These are phyloP conservation scores for Haematococcus sp. DNA, from an alignment of 139 green algal genomes.

Conservation along the genomic window DNA sequence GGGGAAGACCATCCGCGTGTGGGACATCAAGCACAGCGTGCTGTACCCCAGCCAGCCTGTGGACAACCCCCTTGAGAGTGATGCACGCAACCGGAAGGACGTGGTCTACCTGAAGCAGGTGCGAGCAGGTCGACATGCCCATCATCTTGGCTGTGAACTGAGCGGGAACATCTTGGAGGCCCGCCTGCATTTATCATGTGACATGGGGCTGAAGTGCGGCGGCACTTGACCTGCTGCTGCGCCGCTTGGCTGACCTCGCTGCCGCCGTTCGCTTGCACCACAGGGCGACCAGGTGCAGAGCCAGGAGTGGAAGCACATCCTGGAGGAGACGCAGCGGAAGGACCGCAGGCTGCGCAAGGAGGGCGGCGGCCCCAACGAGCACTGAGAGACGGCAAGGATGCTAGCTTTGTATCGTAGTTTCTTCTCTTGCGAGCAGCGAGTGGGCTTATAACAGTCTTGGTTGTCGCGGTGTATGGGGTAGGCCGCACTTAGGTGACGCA, in stretches of 20 bases:
- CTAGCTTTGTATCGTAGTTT: no score
- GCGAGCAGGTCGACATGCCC: no score
- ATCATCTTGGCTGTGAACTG: no score
- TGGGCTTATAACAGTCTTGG: no score
- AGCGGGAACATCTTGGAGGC: no score
- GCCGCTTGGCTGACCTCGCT: background rate
- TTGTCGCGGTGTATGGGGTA: no score
- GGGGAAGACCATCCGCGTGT: conserved; percentile 14
- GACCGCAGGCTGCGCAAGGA: conserved; percentile 44
- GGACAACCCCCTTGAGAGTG: conserved; percentile 23
- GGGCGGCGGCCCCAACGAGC: conserved; percentile 35
- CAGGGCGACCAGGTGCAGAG: conserved; percentile 25
- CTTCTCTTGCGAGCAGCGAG: no score
- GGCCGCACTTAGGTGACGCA: no score
- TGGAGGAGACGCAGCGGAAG: conserved; percentile 51
- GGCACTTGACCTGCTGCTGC: background rate
- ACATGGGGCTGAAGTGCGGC: no score
- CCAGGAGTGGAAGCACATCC: conserved; percentile 52
- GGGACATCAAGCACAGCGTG: conserved; percentile 20
- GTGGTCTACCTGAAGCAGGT: conserved; percentile 39
- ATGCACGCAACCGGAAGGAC: conserved; percentile 50
- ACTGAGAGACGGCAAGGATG: conserved; percentile 22
- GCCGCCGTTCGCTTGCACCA: background rate
- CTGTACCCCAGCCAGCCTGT: background rate
- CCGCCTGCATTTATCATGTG: no score